Evolutionary conservation across 345 rosid species (phyloP), one percentile per base, ranked within the genome.

Genomic region (Populus ilicifolia): DNA sequence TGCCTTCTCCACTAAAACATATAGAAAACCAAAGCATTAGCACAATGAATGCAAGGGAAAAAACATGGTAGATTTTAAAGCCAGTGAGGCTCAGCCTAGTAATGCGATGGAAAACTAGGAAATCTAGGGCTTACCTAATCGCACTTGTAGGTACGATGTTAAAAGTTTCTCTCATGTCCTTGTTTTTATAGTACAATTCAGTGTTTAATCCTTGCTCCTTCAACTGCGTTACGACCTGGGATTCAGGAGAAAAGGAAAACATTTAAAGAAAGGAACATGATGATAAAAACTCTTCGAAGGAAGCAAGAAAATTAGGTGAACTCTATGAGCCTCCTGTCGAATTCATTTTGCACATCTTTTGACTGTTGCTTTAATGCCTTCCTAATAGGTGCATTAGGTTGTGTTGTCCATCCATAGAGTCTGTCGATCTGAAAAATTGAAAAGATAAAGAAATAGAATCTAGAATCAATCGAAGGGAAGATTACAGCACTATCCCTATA

Each of bases 81-180:
- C 62, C 56, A 67, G 54, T 29, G 52, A 65, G 62, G 43, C 65
- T 27, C 7, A 4, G 69, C 20, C 13, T 36, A 12, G n/a, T 30
- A 20, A 48, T 18, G 21, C 43, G 66, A 78, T 21, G 50, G 18
- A 33, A 70, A 46, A 62, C 54, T 14, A 20, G 33, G 43, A 62
- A 30, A 20, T 38, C 78, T 7, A 71, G 18, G 30, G 72, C 79
- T 75, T 74, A 90, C 97, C 89, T 92, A 35, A 90, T 81, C 67
- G 98, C 98, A 87, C 99, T 96, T 18, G 98, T 93, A 50, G 99
- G 99, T 52, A 96, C 97, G 71, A 96, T 91, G 70, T 89, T 93
- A 85, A 21, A 88, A 68, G 89, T 87, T 83, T 91, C 96, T 70
- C 92, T 91, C 94, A 86, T 90, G 29, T 93, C 94, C 84, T 80